These are phyloP conservation scores for Talaromyces proteolyticus DNA, from an alignment of 495 filamentous ascomycete genomes.

Conservation along the genomic window DNA sequence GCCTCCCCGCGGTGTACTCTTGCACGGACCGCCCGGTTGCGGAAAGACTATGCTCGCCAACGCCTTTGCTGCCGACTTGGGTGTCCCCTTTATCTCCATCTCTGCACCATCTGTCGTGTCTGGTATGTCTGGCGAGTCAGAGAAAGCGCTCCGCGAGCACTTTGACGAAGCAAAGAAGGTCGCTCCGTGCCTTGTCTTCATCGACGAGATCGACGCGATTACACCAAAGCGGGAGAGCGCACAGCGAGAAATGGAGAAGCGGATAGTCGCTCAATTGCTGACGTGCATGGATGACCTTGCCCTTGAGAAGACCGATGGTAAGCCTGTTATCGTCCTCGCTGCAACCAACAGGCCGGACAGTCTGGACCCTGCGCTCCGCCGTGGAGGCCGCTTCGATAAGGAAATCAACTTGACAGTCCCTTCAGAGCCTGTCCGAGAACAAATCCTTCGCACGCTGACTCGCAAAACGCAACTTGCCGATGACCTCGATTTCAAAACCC, in stretches of 20 bases:
- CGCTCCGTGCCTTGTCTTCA: conserved; percentile 89
- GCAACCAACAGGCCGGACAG: conserved; percentile 91
- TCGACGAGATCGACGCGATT: conserved; percentile 96
- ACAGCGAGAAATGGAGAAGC: conserved; percentile 95
- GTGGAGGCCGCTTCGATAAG: conserved; percentile 82
- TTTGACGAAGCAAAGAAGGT: conserved; percentile 84
- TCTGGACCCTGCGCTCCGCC: conserved; percentile 78
- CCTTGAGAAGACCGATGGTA: conserved; percentile 73
- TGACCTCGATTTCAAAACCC: conserved; percentile 69
- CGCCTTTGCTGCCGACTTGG: conserved; percentile 81
- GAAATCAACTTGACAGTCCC: conserved; percentile 97
- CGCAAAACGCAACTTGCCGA: conserved; percentile 60
- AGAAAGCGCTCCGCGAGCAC: conserved; percentile 86
- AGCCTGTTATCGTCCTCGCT: conserved; percentile 88
- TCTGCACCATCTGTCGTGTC: conserved; percentile 86
- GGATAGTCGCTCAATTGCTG: conserved; percentile 89
- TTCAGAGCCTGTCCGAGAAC: conserved; percentile 73
- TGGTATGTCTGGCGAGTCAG: conserved; percentile 94
- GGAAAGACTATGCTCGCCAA: conserved; percentile 93
- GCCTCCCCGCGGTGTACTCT: conserved; percentile 78
- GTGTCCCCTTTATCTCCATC: conserved; percentile 80
- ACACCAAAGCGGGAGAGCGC: conserved; percentile 91
- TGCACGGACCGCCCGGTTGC: conserved; percentile 92
- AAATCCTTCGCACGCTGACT: conserved; percentile 76
- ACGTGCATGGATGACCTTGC: conserved; percentile 85